Percentiles rank a stretch among this genome's conserved stretches.
Conservation (phyloP, 2,329 filamentous ascomycete genomes). For the Paraphoma sp. region DNA sequence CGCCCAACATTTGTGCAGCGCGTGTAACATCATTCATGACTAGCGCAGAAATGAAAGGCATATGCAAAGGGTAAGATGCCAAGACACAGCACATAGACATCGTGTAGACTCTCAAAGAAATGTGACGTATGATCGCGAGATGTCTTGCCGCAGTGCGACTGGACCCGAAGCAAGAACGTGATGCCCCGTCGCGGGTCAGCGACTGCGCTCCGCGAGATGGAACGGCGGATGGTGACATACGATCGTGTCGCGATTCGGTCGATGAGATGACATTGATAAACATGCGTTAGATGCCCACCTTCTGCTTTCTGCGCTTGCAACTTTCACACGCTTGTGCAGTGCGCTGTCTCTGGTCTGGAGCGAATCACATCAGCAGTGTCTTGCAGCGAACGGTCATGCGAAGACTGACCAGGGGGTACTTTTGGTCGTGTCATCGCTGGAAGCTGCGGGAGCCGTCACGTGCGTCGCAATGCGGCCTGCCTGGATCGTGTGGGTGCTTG, state of each 20-base stretch:
- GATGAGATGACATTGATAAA: not conserved
- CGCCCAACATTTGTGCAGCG: not conserved
- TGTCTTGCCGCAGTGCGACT: too few species aligned
- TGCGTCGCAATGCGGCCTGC: constrained; percentile 19
- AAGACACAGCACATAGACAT: not conserved
- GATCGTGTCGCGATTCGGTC: not conserved
- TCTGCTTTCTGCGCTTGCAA: constrained; percentile 72
- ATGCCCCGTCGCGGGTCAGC: too few species aligned
- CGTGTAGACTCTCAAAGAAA: not conserved
- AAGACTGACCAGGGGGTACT: constrained; percentile 39
- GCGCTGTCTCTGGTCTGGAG: constrained; percentile 67
- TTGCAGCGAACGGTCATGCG: constrained; percentile 3
- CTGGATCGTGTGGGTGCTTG: constrained; percentile 19
- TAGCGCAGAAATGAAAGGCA: not conserved
- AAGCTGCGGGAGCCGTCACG: constrained; percentile 27
- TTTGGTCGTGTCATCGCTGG: constrained; percentile 43
- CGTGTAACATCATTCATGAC: not conserved
- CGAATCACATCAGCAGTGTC: constrained; percentile 54
- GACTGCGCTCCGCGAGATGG: not conserved
- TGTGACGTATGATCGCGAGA: too few species aligned
- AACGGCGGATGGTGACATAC: not conserved
- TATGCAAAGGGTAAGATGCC: not conserved
- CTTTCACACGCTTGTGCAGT: constrained; percentile 69
- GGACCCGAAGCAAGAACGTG: too few species aligned
- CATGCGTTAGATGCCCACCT: constrained; percentile 55